Evolutionary conservation across 116 monocot species (phyloP).

Genomic region (Dioscorea cayenensis): DNA sequence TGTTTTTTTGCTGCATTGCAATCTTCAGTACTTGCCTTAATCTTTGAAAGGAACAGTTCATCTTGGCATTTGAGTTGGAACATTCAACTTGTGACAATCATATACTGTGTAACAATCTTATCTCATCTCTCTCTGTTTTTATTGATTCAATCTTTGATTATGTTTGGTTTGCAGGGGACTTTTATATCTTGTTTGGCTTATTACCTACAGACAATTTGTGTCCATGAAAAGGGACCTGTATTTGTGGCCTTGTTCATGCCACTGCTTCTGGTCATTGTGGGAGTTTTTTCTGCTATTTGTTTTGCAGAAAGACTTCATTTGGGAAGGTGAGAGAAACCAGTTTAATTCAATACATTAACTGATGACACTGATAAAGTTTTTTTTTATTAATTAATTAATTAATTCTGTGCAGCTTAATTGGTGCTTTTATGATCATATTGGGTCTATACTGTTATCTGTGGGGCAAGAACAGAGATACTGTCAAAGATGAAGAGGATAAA

Average conservation of each 20-base stretch:
- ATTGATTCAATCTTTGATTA: background rate
- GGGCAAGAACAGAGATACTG: slow-evolving; percentile 9
- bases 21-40: slow-evolving; percentile 36
- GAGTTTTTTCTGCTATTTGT: slow-evolving; percentile 30
- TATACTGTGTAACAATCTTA: slow-evolving; percentile 37
- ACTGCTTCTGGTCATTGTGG: slow-evolving; percentile 29
- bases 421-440: slow-evolving; percentile 13
- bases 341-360: background rate
- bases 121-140: background rate
- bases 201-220: slow-evolving; percentile 40
- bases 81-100: slow-evolving; percentile 32
- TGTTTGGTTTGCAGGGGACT: slow-evolving; percentile 27
- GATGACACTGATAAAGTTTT: background rate
- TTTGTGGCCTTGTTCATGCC: slow-evolving; percentile 45
- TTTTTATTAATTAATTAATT: background rate
- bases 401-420: slow-evolving; percentile 17
- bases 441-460: slow-evolving; percentile 20
- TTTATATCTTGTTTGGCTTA: slow-evolving; percentile 43
- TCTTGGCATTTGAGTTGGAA: slow-evolving; percentile 51
- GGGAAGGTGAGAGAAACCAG: slow-evolving; percentile 29
- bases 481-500: background rate
- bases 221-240: slow-evolving; percentile 42
- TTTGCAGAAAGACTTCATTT: slow-evolving; percentile 48
- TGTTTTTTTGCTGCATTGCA: slow-evolving; percentile 53
- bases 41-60: slow-evolving; percentile 34